phyloP scores from a whole-genome alignment of 208 protist species.

The Acanthamoeba lenticulata region DNA sequence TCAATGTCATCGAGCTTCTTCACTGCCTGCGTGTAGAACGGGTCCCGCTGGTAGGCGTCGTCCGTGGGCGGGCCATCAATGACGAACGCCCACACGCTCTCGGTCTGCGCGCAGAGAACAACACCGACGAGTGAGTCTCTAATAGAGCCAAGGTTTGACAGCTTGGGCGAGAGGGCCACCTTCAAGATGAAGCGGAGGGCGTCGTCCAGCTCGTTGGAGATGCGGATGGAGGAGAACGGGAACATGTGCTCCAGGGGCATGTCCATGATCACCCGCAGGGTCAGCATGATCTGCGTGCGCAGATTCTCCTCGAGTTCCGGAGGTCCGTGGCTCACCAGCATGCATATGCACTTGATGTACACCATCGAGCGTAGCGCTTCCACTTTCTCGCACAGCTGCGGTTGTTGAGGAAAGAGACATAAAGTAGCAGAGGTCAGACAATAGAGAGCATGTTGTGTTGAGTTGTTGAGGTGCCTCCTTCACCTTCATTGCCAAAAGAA shows the following conservation, averaged over 20 bases:
- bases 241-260: not conserved
- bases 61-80: not conserved
- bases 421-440: not conserved
- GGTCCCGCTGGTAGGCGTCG: not conserved
- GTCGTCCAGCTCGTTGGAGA: not conserved
- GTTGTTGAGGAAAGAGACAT: too few relatives aligned
- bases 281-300: not conserved
- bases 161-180: not conserved
- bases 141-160: not conserved
- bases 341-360: not conserved
- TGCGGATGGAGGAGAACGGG: not conserved
- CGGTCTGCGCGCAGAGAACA: not conserved
- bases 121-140: not conserved
- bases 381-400: not conserved
- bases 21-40: not conserved
- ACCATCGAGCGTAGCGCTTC: not conserved
- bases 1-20: not conserved
- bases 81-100: conserved; percentile 21
- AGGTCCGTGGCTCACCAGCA: not conserved
- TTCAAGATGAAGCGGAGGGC: not conserved
- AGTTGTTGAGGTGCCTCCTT: not conserved
- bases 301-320: not conserved
- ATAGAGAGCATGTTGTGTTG: not conserved
- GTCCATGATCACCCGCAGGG: not conserved
- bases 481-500: conserved; percentile 4